Evolutionary conservation across 176 grass and related monocot genomes (phyloP), one percentile per base, ranked within the genome.

Genomic region (Carex parvula): DNA sequence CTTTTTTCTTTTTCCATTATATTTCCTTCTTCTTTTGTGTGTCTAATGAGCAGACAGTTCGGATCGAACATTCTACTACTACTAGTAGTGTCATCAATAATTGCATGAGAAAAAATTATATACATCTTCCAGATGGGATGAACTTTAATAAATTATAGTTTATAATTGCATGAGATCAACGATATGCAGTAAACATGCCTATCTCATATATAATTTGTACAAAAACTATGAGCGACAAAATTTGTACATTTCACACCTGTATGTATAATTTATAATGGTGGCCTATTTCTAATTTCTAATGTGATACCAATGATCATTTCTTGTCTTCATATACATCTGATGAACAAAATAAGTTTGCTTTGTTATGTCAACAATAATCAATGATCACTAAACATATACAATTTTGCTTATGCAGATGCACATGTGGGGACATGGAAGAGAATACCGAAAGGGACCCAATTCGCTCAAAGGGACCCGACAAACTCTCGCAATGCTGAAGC

Each of bases 361-460:
- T 52, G 18, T 24, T 52, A 18, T 37, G 14, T 15, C 32, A 75
- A 26, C 11, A 75, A 29, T 24, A 53, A 54, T 46, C 2, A 46
- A 53, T 11, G 9, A 48, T 72, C 18, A 39, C 8, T 48, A 74
- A 52, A 74, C 12, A 54, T 75, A 18, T 69, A 29, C 33, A 29
- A 33, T 57, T 68, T 68, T 74, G 7, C 11, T 66, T 35, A 70
- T 41, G 6, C 86, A 99, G 97, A 99, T 99, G 97, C 97, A 99
- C 30, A 99, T 99, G 97, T 99, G 97, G 97, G 97, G 97, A 39
- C 97, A 99, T 67, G 97, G 97, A 0, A 86, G 92, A 17, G 93
- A 99, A 87, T 99, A 96, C 87, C 85, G 97, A 8, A 99, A 99
- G 87, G 97, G 97, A 5, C 88, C 93, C 42, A 88, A 96, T 71